Percentiles rank a stretch among this genome's conserved stretches.
phyloP scores from a whole-genome alignment of 2,329 filamentous ascomycete species.

The Pseudocercospora fuligena region DNA sequence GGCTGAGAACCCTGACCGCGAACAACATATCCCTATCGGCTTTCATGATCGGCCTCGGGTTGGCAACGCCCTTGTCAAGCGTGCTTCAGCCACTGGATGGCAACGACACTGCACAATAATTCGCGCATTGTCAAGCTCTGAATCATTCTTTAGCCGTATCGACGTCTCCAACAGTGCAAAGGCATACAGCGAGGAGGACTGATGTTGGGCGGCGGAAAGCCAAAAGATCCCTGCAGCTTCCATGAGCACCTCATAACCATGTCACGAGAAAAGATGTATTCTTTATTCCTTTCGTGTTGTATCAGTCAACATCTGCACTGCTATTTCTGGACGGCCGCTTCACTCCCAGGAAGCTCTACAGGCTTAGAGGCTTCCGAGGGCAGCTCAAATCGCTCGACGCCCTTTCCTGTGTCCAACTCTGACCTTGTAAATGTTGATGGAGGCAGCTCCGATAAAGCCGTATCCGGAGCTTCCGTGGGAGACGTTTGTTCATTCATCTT shows the following conservation, averaged over 20 bases:
- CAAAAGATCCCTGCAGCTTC: background rate
- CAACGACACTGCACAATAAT: background rate
- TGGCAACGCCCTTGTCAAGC: background rate
- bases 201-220: background rate
- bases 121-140: background rate
- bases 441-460: slow-evolving; percentile 3
- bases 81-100: background rate
- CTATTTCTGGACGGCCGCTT: slow-evolving; percentile 19
- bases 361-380: background rate
- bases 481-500: background rate
- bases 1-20: background rate
- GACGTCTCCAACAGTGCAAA: background rate
- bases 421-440: background rate
- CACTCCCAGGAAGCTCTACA: slow-evolving; percentile 36
- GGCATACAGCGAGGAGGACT: background rate
- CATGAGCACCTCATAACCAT: background rate
- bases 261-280: background rate
- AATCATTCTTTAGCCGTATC: background rate
- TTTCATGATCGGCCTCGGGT: background rate
- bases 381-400: background rate
- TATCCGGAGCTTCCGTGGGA: slow-evolving; percentile 3
- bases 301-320: background rate
- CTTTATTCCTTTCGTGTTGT: too few species aligned
- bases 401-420: background rate
- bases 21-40: background rate